A percentile compares a stretch with the other conserved stretches of the same genome.
phyloP scores from a whole-genome alignment of 129 eudicot species.

The Oenanthe sinensis region DNA sequence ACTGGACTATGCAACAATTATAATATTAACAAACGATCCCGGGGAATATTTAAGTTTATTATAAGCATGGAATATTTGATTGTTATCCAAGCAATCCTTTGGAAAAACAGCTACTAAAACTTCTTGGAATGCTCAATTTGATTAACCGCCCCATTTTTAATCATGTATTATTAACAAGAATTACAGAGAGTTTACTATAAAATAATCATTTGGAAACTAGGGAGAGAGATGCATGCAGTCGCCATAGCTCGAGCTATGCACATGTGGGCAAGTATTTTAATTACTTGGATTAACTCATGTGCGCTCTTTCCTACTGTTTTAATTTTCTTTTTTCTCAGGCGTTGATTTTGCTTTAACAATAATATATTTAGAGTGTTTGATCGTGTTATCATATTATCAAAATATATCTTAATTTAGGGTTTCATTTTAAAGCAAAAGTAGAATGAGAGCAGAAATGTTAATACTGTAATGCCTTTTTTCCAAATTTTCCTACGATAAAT shows the following conservation, averaged over 20 bases:
- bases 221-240: neutral
- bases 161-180: slow-evolving; percentile 5
- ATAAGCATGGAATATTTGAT: slow-evolving; percentile 25
- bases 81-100: slow-evolving; percentile 35
- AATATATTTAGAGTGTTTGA: neutral
- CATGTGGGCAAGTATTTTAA: slow-evolving; percentile 28
- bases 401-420: too few relatives aligned
- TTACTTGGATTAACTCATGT: neutral
- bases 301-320: neutral
- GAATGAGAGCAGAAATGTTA: too few relatives aligned
- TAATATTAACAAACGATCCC: slow-evolving; percentile 22
- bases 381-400: neutral
- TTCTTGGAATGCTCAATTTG: slow-evolving; percentile 29
- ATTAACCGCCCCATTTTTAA: slow-evolving; percentile 29
- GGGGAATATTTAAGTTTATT: slow-evolving; percentile 6
- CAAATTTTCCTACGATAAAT: too few relatives aligned
- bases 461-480: too few relatives aligned
- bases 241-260: slow-evolving; percentile 29
- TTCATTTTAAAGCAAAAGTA: too few relatives aligned
- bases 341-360: neutral
- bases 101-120: slow-evolving; percentile 27
- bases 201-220: neutral
- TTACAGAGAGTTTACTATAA: neutral
- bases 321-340: too few relatives aligned
- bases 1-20: neutral